Base-by-base conservation (phyloP, 257 asterid species). In the Penstemon barbatus region DNA sequence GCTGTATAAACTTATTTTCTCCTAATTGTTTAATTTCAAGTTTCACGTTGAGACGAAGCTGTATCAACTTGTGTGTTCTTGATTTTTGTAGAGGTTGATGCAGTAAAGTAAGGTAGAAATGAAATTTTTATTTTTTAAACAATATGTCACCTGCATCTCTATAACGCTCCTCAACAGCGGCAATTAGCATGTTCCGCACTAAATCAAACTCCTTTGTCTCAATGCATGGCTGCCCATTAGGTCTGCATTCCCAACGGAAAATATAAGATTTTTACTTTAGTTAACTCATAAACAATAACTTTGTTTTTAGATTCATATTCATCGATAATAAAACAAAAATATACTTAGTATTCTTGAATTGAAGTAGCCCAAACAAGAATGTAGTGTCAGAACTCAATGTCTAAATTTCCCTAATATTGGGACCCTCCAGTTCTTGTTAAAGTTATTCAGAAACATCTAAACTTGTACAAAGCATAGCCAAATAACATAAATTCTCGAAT, bases 131-230 rank as follows among this genome's bases (percentile, higher is more conserved):
- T 25, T 25, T 25, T 25, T 25, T 25, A 25, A 25, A 25, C 33
- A 2, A 25, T 25, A 25, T 25, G 33, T 25, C 33, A 85, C 90
- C 90, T 74, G 90, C 90, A 72, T 85, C 90, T 41, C 64, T 75
- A 70, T 85, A 85, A 46, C 90, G 87, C 78, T 85, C 90, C 56
- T 85, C 90, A 25, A 80, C 86, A 15, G 84, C 87, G 48, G 90
- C 90, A 46, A 80, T 80, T 37, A 80, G 76, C 90, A 85, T 85
- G 84, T 82, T 85, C 3, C 90, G 71, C 40, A 82, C 78, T 6
- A 85, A 63, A 70, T 75, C 67, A 68, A 85, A 85, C 75, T 85
- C 90, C 66, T 78, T 82, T 0, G 90, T 80, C 61, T 85, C 87
- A 52, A 82, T 68, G 79, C 87, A 85, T 0, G 86, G 84, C 66